Conservation (phyloP, 495 filamentous ascomycete species). For the Penicillium riverlandense region DNA sequence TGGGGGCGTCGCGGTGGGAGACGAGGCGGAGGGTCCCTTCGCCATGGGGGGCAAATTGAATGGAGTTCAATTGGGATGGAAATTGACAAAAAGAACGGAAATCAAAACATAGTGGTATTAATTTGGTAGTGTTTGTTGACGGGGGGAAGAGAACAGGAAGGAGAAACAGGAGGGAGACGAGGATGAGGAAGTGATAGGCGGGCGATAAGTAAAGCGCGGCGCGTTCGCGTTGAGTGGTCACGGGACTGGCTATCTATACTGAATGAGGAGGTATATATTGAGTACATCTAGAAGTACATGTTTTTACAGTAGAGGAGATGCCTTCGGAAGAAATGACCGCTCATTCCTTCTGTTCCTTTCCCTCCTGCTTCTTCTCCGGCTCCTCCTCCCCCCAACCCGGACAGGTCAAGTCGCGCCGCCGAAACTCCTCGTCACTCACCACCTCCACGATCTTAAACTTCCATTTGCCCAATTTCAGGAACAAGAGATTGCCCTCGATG, state of each 20-base stretch:
- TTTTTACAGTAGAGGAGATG: neutral
- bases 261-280: constrained; percentile 4
- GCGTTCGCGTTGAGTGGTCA: too few relatives aligned
- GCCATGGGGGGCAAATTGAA: constrained; percentile 22
- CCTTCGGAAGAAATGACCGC: neutral
- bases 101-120: neutral
- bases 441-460: constrained; percentile 68
- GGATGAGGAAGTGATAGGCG: too few relatives aligned
- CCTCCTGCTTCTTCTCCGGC: too few relatives aligned
- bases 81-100: neutral
- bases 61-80: neutral
- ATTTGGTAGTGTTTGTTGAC: neutral
- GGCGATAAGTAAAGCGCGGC: too few relatives aligned
- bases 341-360: neutral
- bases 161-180: too few relatives aligned
- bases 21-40: constrained; percentile 26
- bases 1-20: constrained; percentile 35
- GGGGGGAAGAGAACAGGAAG: neutral
- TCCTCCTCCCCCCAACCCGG: constrained; percentile 30
- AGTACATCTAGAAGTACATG: neutral
- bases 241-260: neutral
- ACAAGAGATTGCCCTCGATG: constrained; percentile 53
- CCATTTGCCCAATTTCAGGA: constrained; percentile 74
- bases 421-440: constrained; percentile 63
- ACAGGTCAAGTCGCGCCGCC: constrained; percentile 30